phyloP scores from a whole-genome alignment of 164 flowering plant species.

The Magnolia changhungtana region DNA sequence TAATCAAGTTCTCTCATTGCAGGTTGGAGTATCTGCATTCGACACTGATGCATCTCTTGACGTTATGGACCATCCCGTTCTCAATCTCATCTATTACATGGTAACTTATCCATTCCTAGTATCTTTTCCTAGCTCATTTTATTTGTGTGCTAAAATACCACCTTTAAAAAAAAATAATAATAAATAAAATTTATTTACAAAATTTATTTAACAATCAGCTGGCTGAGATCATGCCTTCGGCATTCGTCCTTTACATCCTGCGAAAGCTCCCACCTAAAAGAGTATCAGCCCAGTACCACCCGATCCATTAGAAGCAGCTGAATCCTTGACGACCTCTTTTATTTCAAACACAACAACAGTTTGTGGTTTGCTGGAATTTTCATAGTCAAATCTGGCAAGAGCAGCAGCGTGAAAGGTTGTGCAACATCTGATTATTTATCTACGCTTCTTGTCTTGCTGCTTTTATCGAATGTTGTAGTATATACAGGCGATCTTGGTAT shows the following conservation, averaged over 20 bases:
- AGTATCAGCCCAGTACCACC: slow-evolving; percentile 85
- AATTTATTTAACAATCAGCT: slow-evolving; percentile 38
- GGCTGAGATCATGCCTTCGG: slow-evolving; percentile 87
- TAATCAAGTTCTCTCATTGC: slow-evolving; percentile 18
- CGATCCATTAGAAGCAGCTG: slow-evolving; percentile 40
- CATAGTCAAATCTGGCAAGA: background rate
- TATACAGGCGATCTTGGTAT: background rate
- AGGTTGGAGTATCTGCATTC: slow-evolving; percentile 80
- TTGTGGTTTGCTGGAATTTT: no score
- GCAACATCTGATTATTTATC: no score
- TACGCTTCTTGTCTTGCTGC: no score
- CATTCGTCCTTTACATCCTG: slow-evolving; percentile 83
- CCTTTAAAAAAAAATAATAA: no score
- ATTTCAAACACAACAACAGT: slow-evolving; percentile 1
- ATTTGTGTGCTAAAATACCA: background rate
- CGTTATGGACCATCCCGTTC: slow-evolving; percentile 80
- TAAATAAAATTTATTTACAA: no score
- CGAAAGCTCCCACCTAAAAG: slow-evolving; percentile 93
- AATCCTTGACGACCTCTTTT: background rate
- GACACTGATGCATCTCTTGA: slow-evolving; percentile 77
- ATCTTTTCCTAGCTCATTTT: background rate
- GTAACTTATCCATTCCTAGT: slow-evolving; percentile 28
- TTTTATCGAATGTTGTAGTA: background rate
- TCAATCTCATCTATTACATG: slow-evolving; percentile 77
- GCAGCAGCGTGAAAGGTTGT: background rate